These are phyloP conservation scores for Debaryomyces psychrophilus DNA, from an alignment of 1,139 yeast genomes.

Conservation along the genomic window DNA sequence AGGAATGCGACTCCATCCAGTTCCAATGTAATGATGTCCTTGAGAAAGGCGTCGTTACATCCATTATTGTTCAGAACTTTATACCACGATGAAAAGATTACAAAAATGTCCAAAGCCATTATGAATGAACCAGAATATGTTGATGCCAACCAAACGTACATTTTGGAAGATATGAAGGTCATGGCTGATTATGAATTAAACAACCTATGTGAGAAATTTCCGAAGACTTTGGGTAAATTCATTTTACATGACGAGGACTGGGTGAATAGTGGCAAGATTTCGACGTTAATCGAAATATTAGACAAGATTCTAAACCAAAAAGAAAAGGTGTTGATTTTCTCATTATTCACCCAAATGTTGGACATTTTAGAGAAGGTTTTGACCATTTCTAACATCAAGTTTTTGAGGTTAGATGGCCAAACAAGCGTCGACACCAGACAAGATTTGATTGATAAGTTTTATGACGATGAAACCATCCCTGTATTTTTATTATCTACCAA, in stretches of 20 bases:
- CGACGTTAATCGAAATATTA: conserved; percentile 59
- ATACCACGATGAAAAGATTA: conserved; percentile 57
- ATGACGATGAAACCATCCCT: conserved; percentile 80
- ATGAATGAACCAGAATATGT: conserved; percentile 79
- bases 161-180: conserved; percentile 92
- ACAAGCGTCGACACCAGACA: conserved; percentile 94
- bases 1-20: conserved; percentile 43
- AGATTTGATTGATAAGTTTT: conserved; percentile 84
- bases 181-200: conserved; percentile 93
- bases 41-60: conserved; percentile 76
- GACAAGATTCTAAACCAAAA: conserved; percentile 54
- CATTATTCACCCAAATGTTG: conserved; percentile 88
- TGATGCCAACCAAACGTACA: conserved; percentile 72
- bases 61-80: conserved; percentile 68
- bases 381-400: conserved; percentile 66
- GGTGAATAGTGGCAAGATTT: conserved; percentile 78
- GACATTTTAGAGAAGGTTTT: conserved; percentile 83
- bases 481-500: conserved; percentile 88
- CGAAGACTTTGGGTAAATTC: conserved; percentile 60
- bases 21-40: conserved; percentile 64
- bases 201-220: conserved; percentile 71
- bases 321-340: conserved; percentile 82
- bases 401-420: conserved; percentile 87
- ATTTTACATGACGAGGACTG: conserved; percentile 59
- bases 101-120: conserved; percentile 73